phyloP scores from a whole-genome alignment of 2,329 filamentous ascomycete genomes.

The Capronia americana region DNA sequence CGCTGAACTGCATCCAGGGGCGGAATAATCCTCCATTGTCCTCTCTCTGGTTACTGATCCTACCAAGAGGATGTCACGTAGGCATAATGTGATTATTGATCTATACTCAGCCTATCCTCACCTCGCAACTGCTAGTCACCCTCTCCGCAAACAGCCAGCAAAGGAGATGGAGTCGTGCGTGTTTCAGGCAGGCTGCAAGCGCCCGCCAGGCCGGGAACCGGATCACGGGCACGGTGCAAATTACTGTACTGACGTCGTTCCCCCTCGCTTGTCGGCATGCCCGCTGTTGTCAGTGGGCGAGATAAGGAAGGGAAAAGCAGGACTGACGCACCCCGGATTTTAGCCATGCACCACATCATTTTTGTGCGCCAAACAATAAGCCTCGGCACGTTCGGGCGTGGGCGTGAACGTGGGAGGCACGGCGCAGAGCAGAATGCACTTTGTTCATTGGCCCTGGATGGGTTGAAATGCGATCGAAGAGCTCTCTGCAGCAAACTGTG shows the following conservation, averaged over 20 bases:
- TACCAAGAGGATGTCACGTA: not conserved
- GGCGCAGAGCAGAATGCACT: not conserved
- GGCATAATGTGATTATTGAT: constrained; percentile 8
- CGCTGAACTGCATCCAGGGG: not conserved
- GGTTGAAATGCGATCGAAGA: not conserved
- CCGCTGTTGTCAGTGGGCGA: constrained; percentile 18
- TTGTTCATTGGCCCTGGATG: not conserved
- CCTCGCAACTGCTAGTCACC: not conserved
- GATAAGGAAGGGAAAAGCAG: constrained; percentile 16
- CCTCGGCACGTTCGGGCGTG: constrained; percentile 33
- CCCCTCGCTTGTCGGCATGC: constrained; percentile 28
- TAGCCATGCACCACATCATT: constrained; percentile 27
- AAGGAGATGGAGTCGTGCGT: constrained; percentile 18
- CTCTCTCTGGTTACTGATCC: not conserved
- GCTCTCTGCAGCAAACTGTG: not conserved
- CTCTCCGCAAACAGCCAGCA: constrained; percentile 12
- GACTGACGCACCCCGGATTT: constrained; percentile 36
- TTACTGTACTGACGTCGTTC: constrained; percentile 35
- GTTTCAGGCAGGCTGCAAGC: constrained; percentile 27
- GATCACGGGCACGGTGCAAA: constrained; percentile 20
- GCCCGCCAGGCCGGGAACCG: constrained; percentile 31
- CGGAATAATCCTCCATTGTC: not conserved
- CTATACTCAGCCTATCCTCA: not conserved
- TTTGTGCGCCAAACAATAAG: constrained; percentile 26
- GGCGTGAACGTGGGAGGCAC: constrained; percentile 6